Evolutionary conservation across 2,329 filamentous ascomycete genomes (phyloP), one percentile per base, ranked within the genome.

Genomic region (Exophiala xenobiotica): DNA sequence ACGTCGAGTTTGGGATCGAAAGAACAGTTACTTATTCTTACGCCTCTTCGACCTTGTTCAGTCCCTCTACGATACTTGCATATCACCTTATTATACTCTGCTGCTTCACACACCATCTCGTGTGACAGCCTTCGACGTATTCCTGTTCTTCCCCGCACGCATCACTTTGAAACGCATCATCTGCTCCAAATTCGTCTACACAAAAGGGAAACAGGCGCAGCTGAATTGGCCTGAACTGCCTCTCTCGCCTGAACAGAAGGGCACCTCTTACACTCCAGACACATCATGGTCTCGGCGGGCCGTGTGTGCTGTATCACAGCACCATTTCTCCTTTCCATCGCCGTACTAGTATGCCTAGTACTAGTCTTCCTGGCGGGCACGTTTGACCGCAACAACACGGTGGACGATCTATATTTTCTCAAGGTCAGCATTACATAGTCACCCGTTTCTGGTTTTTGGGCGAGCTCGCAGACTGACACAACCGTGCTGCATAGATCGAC

Each of bases 291-390:
- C 57, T 84, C 86, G 73, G 78, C 81, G 66, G 91, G 89, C 62
- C 83, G 92, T 66, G 82, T 92, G 64, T 76, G 88, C 69, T 96
- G 90, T 74, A 93, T 97, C 72, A 81, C 88, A 72, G 76, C 90
- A 75, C 92, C 92, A 54, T 90, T 96, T 73, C 76, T 82, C 59
- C 80, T 96, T 65, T 92, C 89, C 16, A 73, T 93, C 63, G 87
- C 80, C 58, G 86, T 87, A 53, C 77, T 96, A 64, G 74, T 93
- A 63, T 87, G 86, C 62, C 69, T 84, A 48, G 63, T 80, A 41
- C 66, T 85, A 31, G 75, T 85, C 46, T 77, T 80, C 57, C 60
- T 82, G 44, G 80, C 79, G 27, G 79, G 80, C 61, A 77, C 78
- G 53, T 77, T 77, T 60, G 74, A 76, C 54, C 68, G 67, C 49